Base-by-base conservation (phyloP, 108 stramenopile genomes). In the Nitzschia palea region DNA sequence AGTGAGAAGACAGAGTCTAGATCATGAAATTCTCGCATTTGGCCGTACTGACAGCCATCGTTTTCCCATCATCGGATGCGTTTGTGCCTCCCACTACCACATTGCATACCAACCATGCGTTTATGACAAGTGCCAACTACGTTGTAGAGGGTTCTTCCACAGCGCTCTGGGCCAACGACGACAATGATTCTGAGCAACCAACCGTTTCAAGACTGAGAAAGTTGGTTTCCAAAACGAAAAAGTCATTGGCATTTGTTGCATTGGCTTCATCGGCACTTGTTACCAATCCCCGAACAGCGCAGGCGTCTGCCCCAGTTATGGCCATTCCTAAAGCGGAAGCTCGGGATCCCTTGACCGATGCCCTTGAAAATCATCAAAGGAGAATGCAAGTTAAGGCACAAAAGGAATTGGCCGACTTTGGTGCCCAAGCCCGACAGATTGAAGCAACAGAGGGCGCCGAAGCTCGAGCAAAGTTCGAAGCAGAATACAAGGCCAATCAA, bases 221-320 rank as follows among this genome's bases (percentile, higher is more conserved):
- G 25, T 22, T 71, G 2, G 4, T 61, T 6, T 40, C 51, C 1
- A 54, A 48, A 34, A 42, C 60, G 59, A 71, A 55, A 62, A 53
- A 43, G 28, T 54, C 70, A 1, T n/a, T 59, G 29, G 47, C 44
- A 30, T 61, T 62, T 53, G 53, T 71, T 25, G 59, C 44, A 30
- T 35, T 71, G 40, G 70, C 59, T 20, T 59, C 48, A 29, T 61
- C 70, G n/a, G 35, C 59, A 15, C 29, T 57, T 26, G 14, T 60
- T 15, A 48, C 35, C 0, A 30, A 27, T 30, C 60, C 70, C 44
- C 26, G 62, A 59, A 32, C n/a, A 10, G 84, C 84, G 0, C 58
- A 79, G 22, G 89, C 89, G 54, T 85, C 84, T 10, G 86, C 89
- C 28, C 89, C 89, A 2, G 86, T 90, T 45, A 83, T 86, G 59